Evolutionary conservation across 768 basidiomycete genomes (phyloP).

Genomic region (Megacollybia marginata): DNA sequence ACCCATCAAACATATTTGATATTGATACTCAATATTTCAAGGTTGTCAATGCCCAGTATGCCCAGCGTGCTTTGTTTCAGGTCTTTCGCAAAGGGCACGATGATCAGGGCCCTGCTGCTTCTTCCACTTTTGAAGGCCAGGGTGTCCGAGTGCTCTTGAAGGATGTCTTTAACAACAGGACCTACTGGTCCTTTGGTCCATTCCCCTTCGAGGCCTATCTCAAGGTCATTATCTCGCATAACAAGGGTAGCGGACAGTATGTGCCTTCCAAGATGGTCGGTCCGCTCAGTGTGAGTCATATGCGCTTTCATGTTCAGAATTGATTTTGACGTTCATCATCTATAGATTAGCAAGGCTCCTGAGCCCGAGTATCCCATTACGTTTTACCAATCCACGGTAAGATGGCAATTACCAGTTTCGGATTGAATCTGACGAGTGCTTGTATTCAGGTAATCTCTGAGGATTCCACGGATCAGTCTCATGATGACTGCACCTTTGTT

Average conservation of each 20-base stretch:
- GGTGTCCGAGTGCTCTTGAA: not conserved
- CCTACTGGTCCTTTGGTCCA: conserved; percentile 1
- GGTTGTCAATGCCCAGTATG: not conserved
- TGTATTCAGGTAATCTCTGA: too few species aligned
- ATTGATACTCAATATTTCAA: not conserved
- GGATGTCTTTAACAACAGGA: not conserved
- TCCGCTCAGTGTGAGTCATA: not conserved
- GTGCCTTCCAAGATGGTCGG: conserved; percentile 1
- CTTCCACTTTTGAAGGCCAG: not conserved
- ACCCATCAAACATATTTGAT: not conserved
- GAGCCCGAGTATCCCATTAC: too few species aligned
- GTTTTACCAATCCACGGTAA: too few species aligned
- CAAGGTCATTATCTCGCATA: not conserved
- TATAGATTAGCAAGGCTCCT: too few species aligned
- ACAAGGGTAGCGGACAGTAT: not conserved
- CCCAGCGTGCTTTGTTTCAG: not conserved
- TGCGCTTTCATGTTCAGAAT: too few species aligned
- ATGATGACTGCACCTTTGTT: too few species aligned
- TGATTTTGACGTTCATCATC: too few species aligned
- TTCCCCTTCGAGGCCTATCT: not conserved
- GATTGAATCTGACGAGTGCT: too few species aligned
- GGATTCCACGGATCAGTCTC: too few species aligned
- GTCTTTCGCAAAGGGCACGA: not conserved
- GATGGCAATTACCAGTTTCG: too few species aligned
- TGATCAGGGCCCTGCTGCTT: not conserved